Evolutionary conservation across 192 early-diverging fungal species (phyloP), one percentile per base, ranked within the genome.

Genomic region (Coemansia sp.): DNA sequence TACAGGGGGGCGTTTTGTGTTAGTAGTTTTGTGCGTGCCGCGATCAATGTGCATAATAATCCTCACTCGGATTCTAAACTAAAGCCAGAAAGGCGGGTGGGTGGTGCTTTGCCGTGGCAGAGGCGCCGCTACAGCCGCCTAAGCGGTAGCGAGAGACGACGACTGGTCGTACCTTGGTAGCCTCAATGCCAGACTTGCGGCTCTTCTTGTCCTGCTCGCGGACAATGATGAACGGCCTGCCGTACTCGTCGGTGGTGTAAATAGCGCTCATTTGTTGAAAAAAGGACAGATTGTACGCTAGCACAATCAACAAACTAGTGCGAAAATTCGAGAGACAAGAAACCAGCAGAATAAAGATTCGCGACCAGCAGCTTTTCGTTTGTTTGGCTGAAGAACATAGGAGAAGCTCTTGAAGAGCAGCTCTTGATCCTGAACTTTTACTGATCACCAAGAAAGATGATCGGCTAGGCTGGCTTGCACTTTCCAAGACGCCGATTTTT

Each of bases 161-260:
- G n/a, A n/a, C 1, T 51, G n/a, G 19, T 39, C 53, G 61, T 88
- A 97, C 97, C 89, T 97, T 97, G 62, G 94, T 93, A 8, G 97
- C 98, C 59, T 96, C 96, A 41, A 97, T 85, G 37, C 98, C 98
- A 54, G 87, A 87, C 40, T 95, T 86, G 71, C 98, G 86, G 35
- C 88, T 84, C 84, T 97, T 97, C 71, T 91, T 95, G 66, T 93
- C 93, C 83, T 94, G 94, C 83, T 99, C 98, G 35, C 98, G 86
- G 32, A 99, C 88, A 85, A 99, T 98, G 80, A 99, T 99, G 79
- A 98, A 94, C 43, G 98, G 98, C 58, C 97, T 89, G 40, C 93
- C 94, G 85, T 98, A 98, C 83, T 98, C 97, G 81, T 99, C 98
- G 58, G 88, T 89, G 8, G 94, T 94, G 77, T 97, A 99, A 59